These are phyloP conservation scores for Solanum verrucosum DNA, from an alignment of 257 asterid genomes.

Conservation along the genomic window DNA sequence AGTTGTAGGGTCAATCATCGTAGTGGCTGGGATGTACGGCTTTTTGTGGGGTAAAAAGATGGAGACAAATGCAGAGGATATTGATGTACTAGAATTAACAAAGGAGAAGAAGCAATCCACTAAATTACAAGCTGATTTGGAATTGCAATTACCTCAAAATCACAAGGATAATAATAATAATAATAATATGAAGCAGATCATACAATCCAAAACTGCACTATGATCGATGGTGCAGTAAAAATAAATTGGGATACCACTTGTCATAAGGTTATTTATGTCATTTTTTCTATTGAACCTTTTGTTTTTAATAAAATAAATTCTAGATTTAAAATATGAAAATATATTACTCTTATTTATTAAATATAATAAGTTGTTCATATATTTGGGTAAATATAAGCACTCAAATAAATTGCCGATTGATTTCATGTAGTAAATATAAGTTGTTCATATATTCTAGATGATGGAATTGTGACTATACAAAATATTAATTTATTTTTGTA, in stretches of 20 bases:
- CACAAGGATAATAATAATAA: not conserved
- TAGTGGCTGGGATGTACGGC: slow-evolving; percentile 60
- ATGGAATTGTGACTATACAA: too few relatives aligned
- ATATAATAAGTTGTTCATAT: not conserved
- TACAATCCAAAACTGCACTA: not conserved
- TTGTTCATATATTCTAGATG: too few relatives aligned
- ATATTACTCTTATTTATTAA: not conserved
- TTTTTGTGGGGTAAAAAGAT: slow-evolving; percentile 73
- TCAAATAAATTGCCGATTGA: too few relatives aligned
- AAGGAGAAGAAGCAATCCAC: not conserved
- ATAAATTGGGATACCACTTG: not conserved
- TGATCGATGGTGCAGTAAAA: not conserved
- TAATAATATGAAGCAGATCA: not conserved
- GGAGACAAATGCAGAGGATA: not conserved
- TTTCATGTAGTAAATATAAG: too few relatives aligned
- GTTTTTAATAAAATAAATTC: not conserved
- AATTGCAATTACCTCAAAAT: not conserved
- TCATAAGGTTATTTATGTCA: not conserved
- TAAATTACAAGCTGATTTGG: not conserved
- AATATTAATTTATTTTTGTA: too few relatives aligned
- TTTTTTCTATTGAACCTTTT: not conserved
- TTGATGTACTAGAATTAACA: not conserved
- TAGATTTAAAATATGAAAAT: too few relatives aligned
- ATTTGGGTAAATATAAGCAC: not conserved
- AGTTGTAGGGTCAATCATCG: slow-evolving; percentile 48